Evolutionary conservation across 2,329 filamentous ascomycete species (phyloP).

Genomic region (Hymenoscyphus fructigenus): DNA sequence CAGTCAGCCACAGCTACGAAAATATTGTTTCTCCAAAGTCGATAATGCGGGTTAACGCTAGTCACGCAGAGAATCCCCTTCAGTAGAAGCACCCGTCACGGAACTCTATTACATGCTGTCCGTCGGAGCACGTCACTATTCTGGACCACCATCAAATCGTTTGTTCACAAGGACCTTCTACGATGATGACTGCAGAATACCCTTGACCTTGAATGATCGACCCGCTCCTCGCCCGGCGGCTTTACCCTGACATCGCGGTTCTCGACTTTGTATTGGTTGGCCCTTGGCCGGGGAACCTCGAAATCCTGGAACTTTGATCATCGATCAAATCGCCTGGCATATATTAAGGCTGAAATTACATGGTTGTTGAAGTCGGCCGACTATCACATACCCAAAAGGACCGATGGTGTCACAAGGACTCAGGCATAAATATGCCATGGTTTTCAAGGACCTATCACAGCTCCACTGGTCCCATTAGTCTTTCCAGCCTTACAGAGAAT

Average conservation of each 20-base stretch:
- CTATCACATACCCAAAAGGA: background rate
- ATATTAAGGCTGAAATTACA: constrained; percentile 21
- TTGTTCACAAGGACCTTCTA: constrained; percentile 15
- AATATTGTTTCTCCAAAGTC: background rate
- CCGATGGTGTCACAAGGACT: constrained; percentile 7
- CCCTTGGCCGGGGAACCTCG: constrained; percentile 9
- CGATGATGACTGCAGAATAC: constrained; percentile 22
- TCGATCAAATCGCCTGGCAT: constrained; percentile 23
- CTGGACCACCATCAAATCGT: constrained; percentile 4
- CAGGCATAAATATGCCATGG: constrained; percentile 1
- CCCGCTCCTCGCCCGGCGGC: constrained; percentile 22
- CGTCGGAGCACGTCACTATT: constrained; percentile 22
- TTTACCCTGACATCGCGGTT: constrained; percentile 11
- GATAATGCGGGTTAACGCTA: background rate
- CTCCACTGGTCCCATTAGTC: constrained; percentile 10
- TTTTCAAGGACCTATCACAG: constrained; percentile 10
- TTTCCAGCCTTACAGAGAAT: constrained; percentile 21
- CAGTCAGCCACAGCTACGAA: constrained; percentile 25
- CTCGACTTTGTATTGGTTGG: background rate
- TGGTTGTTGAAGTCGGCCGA: background rate
- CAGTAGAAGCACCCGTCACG: background rate
- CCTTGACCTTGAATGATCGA: constrained; percentile 24
- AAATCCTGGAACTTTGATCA: constrained; percentile 24
- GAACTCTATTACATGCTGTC: constrained; percentile 2
- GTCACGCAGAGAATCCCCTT: background rate